Base-by-base conservation (phyloP, 176 grass and related monocot species). In the Lolium multiflorum region DNA sequence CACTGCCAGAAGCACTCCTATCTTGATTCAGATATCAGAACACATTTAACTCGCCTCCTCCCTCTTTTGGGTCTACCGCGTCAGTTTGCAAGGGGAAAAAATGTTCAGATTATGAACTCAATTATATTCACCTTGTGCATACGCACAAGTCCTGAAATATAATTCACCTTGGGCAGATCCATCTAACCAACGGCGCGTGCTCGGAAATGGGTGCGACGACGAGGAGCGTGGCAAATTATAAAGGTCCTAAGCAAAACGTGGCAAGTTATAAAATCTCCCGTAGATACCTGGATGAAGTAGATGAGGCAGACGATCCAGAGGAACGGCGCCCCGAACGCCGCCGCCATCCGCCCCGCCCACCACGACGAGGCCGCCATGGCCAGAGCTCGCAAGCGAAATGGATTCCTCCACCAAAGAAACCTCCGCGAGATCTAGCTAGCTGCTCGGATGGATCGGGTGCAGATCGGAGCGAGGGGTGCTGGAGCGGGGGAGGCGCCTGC, bases 241-340 rank as follows among this genome's bases (percentile, higher is more conserved):
- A n/a, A n/a, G n/a, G n/a, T n/a, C n/a, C n/a, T n/a, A n/a, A n/a
- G n/a, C n/a, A n/a, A n/a, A n/a, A n/a, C n/a, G n/a, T n/a, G n/a
- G n/a, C n/a, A n/a, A n/a, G n/a, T n/a, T n/a, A n/a, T n/a, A n/a
- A n/a, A n/a, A n/a, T n/a, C n/a, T n/a, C n/a, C n/a, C n/a, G n/a
- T 24, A 47, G 17, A 9, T 43, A 95, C 93, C 93, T 95, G 93
- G 82, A 90, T 89, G 88, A 95, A 95, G 89, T 95, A 95, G 89
- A 95, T 79, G 58, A 95, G 52, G 35, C 86, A 87, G 72, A 92
- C 90, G 51, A 95, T 89, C 77, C 91, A 92, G 44, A 95, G 86
- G 88, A 95, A 93, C 63, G 93, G 62, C 44, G 81, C 77, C 9
- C 93, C 91, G 52, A 95, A 95, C 76, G 86, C 81, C 15, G 41